Conservation (phyloP, 2,329 filamentous ascomycete genomes). For the Ilyonectria sp. region DNA sequence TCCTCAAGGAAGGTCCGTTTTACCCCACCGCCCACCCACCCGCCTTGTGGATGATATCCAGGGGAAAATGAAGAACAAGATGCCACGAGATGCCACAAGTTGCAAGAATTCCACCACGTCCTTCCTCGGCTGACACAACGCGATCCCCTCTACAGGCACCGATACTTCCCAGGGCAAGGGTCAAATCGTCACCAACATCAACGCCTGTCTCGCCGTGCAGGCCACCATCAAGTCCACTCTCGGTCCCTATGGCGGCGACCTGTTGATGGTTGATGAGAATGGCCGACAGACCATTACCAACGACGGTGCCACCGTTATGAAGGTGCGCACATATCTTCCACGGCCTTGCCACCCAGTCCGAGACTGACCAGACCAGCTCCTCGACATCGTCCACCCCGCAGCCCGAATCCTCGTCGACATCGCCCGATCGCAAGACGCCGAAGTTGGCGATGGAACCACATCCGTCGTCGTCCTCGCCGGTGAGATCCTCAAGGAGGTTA, state of each 20-base stretch:
- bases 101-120: constrained; percentile 23
- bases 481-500: constrained; percentile 96
- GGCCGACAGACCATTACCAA: constrained; percentile 98
- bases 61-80: constrained; percentile 32
- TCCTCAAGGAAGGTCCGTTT: constrained; percentile 93
- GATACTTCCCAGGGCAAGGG: constrained; percentile 97
- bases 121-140: constrained; percentile 24
- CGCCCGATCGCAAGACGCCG: constrained; percentile 97
- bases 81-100: constrained; percentile 21
- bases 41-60: constrained; percentile 40
- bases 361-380: constrained; percentile 71
- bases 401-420: constrained; percentile 98
- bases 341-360: not conserved
- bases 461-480: constrained; percentile 98
- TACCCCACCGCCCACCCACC: constrained; percentile 57
- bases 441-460: constrained; percentile 98
- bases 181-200: constrained; percentile 98
- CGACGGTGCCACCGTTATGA: constrained; percentile 99
- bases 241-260: constrained; percentile 95
- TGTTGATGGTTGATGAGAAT: constrained; percentile 96
- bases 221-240: constrained; percentile 95
- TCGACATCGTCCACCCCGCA: constrained; percentile 98
- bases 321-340: constrained; percentile 67
- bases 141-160: constrained; percentile 75
- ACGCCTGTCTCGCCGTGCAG: constrained; percentile 96